Percentiles rank a stretch among this genome's conserved stretches.
phyloP scores from a whole-genome alignment of 75 land plant genomes.

The Gnetum montanum region DNA sequence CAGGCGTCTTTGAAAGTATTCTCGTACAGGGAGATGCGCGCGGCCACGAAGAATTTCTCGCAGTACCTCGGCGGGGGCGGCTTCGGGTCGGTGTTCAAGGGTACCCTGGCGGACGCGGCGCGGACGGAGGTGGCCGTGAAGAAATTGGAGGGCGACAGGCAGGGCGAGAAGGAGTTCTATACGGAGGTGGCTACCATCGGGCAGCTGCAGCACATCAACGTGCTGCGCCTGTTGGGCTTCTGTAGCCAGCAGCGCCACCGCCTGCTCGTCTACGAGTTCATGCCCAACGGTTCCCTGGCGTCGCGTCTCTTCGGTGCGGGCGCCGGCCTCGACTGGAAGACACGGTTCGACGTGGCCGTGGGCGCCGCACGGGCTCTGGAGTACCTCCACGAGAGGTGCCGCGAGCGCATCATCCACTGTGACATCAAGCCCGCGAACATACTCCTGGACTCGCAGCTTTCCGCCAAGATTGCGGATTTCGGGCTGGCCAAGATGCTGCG shows the following conservation, averaged over 20 bases:
- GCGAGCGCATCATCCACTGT: slow-evolving; percentile 53
- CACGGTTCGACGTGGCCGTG: slow-evolving; percentile 25
- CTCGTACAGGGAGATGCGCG: slow-evolving; percentile 13
- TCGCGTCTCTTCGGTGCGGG: slow-evolving; percentile 4
- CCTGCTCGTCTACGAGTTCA: slow-evolving; percentile 20
- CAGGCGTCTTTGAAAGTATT: not conserved
- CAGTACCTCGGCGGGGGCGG: slow-evolving; percentile 24
- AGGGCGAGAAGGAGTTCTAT: slow-evolving; percentile 21
- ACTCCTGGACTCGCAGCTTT: slow-evolving; percentile 20
- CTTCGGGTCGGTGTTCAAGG: slow-evolving; percentile 8
- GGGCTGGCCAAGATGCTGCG: slow-evolving; percentile 27
- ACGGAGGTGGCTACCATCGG: slow-evolving; percentile 19
- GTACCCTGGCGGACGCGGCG: not conserved
- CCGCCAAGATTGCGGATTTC: slow-evolving; percentile 36
- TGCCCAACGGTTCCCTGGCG: slow-evolving; percentile 9
- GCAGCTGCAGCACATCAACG: not conserved
- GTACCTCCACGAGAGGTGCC: slow-evolving; percentile 55
- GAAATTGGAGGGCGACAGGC: slow-evolving; percentile 12
- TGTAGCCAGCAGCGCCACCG: not conserved
- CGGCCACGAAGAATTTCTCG: slow-evolving; percentile 13
- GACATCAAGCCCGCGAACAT: slow-evolving; percentile 49
- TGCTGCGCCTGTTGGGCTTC: not conserved
- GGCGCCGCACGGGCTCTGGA: slow-evolving; percentile 47
- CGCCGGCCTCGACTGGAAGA: slow-evolving; percentile 11
- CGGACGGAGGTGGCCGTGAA: slow-evolving; percentile 37